Evolutionary conservation across 352 stramenopile genomes (phyloP).

Genomic region (Globisporangium polare): DNA sequence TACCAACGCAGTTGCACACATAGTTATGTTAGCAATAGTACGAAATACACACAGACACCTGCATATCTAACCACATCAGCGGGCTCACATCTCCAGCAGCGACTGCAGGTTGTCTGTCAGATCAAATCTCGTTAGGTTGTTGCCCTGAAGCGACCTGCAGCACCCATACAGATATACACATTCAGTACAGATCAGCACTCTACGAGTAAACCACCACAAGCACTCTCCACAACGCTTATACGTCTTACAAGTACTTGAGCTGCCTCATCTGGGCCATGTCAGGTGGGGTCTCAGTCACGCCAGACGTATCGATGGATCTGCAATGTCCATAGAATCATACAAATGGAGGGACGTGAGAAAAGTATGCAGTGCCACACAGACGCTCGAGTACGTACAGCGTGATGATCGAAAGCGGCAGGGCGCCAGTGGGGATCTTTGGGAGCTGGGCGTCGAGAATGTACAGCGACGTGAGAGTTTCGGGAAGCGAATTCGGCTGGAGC

Average conservation of each 20-base stretch:
- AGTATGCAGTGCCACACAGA: too few species aligned
- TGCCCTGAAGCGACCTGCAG: neutral
- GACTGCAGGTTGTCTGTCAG: slow-evolving; percentile 10
- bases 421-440: neutral
- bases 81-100: slow-evolving; percentile 4
- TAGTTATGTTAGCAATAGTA: too few species aligned
- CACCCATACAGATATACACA: neutral
- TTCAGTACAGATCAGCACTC: too few species aligned
- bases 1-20: neutral
- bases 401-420: neutral
- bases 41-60: neutral
- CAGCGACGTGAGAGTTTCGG: neutral
- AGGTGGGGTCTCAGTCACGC: neutral
- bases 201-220: too few species aligned
- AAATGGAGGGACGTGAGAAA: too few species aligned
- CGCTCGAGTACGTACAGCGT: neutral
- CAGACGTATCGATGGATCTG: neutral
- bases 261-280: slow-evolving; percentile 3
- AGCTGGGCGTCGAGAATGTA: neutral
- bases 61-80: too few species aligned
- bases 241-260: too few species aligned
- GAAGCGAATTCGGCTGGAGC: neutral
- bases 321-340: too few species aligned
- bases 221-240: too few species aligned
- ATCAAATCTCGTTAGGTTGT: neutral